Conservation (phyloP, 768 basidiomycete genomes). For the Xerocomellus amylosporus region DNA sequence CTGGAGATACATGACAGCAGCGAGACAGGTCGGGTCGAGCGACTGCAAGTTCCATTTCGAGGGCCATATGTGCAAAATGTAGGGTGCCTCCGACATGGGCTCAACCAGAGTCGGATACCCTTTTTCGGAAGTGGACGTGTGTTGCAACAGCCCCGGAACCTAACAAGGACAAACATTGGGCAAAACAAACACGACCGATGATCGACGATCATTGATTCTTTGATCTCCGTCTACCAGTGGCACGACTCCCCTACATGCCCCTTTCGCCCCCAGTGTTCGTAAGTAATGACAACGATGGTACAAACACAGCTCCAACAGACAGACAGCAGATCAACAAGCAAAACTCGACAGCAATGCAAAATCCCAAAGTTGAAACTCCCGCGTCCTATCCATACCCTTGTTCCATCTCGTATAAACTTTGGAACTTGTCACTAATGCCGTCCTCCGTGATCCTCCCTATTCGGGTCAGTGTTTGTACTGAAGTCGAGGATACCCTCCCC, state of each 20-base stretch:
- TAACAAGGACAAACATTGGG: constrained; percentile 18
- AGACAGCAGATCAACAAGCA: not conserved
- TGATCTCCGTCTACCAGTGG: not conserved
- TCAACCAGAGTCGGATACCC: not conserved
- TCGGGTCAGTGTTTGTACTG: not conserved
- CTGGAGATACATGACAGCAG: constrained; percentile 67
- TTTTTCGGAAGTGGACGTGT: constrained; percentile 2
- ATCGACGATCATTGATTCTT: too few species aligned
- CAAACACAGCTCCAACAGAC: too few species aligned
- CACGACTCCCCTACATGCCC: not conserved
- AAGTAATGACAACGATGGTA: not conserved
- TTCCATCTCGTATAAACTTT: not conserved
- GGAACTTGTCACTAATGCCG: not conserved
- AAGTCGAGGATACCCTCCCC: constrained; percentile 22
- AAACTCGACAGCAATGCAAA: not conserved
- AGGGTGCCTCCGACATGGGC: constrained; percentile 22
- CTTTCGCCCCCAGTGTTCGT: not conserved
- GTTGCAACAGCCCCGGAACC: constrained; percentile 4
- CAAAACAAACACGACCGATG: too few species aligned
- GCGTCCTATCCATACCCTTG: not conserved
- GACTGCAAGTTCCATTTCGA: constrained; percentile 62
- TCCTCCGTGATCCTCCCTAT: not conserved
- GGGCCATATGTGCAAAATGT: constrained; percentile 65
- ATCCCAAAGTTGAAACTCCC: not conserved
- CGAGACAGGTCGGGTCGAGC: constrained; percentile 62